Evolutionary conservation across 2,329 filamentous ascomycete species (phyloP).

Genomic region (Cordyceps fumosorosea): DNA sequence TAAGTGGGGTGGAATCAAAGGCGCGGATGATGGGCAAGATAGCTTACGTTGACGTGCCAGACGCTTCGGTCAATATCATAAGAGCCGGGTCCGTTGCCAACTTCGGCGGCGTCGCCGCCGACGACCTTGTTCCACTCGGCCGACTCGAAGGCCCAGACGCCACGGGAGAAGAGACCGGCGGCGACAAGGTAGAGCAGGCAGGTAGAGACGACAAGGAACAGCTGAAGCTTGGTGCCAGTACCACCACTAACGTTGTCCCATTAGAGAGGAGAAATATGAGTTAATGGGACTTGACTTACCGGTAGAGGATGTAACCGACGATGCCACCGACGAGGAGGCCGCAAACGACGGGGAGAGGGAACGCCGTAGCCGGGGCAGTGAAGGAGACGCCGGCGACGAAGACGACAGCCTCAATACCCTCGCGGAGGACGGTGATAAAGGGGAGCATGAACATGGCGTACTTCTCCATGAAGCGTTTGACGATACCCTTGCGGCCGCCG

Average conservation of each 20-base stretch:
- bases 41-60: constrained; percentile 71
- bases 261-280: neutral
- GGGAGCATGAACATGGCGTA: constrained; percentile 83
- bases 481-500: constrained; percentile 39
- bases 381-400: constrained; percentile 83
- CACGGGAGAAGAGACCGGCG: constrained; percentile 72
- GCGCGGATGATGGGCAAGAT: neutral
- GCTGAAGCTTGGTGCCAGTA: constrained; percentile 45
- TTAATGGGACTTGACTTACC: constrained; percentile 41
- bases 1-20: too few relatives aligned
- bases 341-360: constrained; percentile 69
- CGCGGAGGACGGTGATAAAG: constrained; percentile 80
- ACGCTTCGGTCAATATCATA: constrained; percentile 74
- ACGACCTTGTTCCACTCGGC: constrained; percentile 61
- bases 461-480: constrained; percentile 61
- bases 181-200: constrained; percentile 80
- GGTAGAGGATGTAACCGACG: constrained; percentile 72
- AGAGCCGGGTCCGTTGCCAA: constrained; percentile 59
- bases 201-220: constrained; percentile 76
- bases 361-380: constrained; percentile 64
- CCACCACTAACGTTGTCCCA: constrained; percentile 28
- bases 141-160: constrained; percentile 67
- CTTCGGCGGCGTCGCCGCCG: constrained; percentile 48
- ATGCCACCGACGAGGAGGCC: constrained; percentile 61
- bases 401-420: constrained; percentile 79